Evolutionary conservation across 805 yeast genomes (phyloP).

Genomic region (Kluyveromyces aestuarii): DNA sequence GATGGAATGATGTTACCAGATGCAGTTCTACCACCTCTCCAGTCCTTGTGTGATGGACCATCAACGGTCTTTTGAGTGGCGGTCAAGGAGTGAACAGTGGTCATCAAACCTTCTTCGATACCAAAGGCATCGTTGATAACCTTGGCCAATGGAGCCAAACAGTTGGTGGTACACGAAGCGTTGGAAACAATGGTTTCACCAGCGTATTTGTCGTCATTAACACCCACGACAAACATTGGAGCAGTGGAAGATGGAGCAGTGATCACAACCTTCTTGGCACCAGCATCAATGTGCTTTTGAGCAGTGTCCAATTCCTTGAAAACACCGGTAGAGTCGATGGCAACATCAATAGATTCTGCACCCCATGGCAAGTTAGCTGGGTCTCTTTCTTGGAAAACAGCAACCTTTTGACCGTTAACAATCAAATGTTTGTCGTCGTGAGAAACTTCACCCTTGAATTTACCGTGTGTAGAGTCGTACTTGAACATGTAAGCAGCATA

Average conservation of each 20-base stretch:
- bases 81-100: conserved; percentile 64
- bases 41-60: conserved; percentile 71
- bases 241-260: conserved; percentile 67
- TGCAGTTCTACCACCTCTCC: conserved; percentile 78
- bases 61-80: conserved; percentile 69
- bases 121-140: conserved; percentile 57
- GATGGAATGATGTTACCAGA: conserved; percentile 69
- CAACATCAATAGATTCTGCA: conserved; percentile 49
- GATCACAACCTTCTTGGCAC: conserved; percentile 66
- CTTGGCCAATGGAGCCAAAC: conserved; percentile 68
- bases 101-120: conserved; percentile 67
- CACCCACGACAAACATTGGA: conserved; percentile 69
- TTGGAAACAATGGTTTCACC: conserved; percentile 54
- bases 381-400: conserved; percentile 56
- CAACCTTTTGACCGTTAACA: conserved; percentile 43
- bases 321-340: conserved; percentile 65
- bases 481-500: conserved; percentile 70
- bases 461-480: conserved; percentile 66
- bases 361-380: conserved; percentile 66
- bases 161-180: conserved; percentile 69
- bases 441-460: conserved; percentile 48
- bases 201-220: conserved; percentile 51
- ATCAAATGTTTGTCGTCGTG: conserved; percentile 42
- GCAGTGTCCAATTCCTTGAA: conserved; percentile 58
- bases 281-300: conserved; percentile 61